Base-by-base conservation (phyloP, 495 filamentous ascomycete species). In the Aspergillus steynii region DNA sequence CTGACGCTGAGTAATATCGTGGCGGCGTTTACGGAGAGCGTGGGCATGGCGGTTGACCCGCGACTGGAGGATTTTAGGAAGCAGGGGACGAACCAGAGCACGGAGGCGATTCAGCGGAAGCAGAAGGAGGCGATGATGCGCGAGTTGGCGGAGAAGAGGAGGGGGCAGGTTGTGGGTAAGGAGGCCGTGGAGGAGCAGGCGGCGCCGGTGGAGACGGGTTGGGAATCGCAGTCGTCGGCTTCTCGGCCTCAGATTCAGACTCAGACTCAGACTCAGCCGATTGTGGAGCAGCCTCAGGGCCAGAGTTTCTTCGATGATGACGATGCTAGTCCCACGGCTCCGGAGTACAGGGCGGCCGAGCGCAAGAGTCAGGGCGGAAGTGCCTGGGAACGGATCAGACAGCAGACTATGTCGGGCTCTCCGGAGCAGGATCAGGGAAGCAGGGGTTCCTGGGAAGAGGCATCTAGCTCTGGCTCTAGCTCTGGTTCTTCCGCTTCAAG, bases 321-420 rank as follows among this genome's bases (percentile, higher is more conserved):
- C 46, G 69, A 71, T 56, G 76, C 76, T 1, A 79, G 76, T 53
- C 76, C 78, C 27, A 73, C 71, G 0, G 76, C 74, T 7, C 62
- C 68, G 3, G 78, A 77, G 45, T 74, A 78, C 59, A 62, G 72
- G 9, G 50, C 58, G 29, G 63, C 62, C 26, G 66, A 8, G 31
- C 56, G 56, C 29, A 66, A 62, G 28, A 55, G 56, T n/a, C 49
- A 67, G 32, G 63, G 59, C 6, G 71, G 73, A 25, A 73, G 73
- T 66, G 71, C 69, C n/a, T 80, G 78, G 78, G 78, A 76, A 2
- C 74, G 73, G n/a, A 66, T 80, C 26, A 60, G 78, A 56, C 71
- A 63, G 31, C 70, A 77, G 47, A 74, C 65, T 54, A 29, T 48
- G 12, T 31, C 56, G 12, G 25, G 46, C 2, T 9, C 47, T 3